phyloP scores from a whole-genome alignment of 2,329 filamentous ascomycete species.

The Rhynchosporium secalis region DNA sequence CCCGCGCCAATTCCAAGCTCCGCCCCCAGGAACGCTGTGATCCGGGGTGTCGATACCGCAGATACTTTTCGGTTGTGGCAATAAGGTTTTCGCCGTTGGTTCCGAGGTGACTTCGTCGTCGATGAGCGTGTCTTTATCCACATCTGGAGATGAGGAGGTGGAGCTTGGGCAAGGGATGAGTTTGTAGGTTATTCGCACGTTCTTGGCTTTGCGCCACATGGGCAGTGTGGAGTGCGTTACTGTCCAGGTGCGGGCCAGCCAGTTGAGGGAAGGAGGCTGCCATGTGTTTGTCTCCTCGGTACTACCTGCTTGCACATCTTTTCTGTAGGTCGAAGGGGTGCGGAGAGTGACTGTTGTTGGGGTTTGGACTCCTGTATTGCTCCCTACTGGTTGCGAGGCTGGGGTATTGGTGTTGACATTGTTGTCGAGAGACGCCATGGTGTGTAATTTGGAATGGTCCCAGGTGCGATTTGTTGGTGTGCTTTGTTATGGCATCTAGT shows the following conservation, averaged over 20 bases:
- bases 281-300: not conserved
- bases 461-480: not conserved
- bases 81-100: slow-evolving; percentile 46
- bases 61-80: slow-evolving; percentile 57
- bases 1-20: slow-evolving; percentile 73
- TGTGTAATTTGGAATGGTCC: not conserved
- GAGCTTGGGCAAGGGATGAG: slow-evolving; percentile 43
- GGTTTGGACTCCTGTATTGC: not conserved
- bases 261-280: slow-evolving; percentile 44
- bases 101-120: slow-evolving; percentile 74
- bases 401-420: not conserved
- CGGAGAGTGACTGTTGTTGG: slow-evolving; percentile 7
- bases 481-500: not conserved
- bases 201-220: slow-evolving; percentile 80
- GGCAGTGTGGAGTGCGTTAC: slow-evolving; percentile 74
- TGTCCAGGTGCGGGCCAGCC: slow-evolving; percentile 67
- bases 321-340: not conserved
- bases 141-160: not conserved
- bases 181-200: slow-evolving; percentile 77
- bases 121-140: slow-evolving; percentile 41
- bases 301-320: not conserved
- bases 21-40: slow-evolving; percentile 34
- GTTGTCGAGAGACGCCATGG: not conserved
- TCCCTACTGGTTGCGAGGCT: not conserved
- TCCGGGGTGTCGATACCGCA: slow-evolving; percentile 61